Evolutionary conservation across 768 basidiomycete genomes (phyloP).

Genomic region (Leccinum subgranulosum): DNA sequence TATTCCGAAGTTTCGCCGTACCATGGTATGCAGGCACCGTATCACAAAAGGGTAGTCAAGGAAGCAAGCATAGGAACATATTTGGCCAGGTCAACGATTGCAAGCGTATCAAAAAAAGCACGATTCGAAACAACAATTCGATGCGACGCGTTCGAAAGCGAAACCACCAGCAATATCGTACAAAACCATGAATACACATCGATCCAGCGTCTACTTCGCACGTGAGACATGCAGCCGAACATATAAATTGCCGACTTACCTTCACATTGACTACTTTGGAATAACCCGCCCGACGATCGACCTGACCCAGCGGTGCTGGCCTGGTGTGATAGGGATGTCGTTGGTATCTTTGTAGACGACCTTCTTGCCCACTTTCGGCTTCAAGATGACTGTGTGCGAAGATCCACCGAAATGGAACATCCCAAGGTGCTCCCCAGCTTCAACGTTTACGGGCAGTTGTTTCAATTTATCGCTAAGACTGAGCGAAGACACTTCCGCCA

Average conservation of each 20-base stretch:
- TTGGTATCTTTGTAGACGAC: conserved; percentile 10
- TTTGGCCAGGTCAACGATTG: too few relatives aligned
- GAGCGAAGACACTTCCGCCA: conserved; percentile 63
- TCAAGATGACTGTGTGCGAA: conserved; percentile 42
- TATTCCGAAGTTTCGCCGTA: not conserved
- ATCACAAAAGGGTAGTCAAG: too few relatives aligned
- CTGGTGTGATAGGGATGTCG: not conserved
- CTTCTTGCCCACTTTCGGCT: not conserved
- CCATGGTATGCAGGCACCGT: too few relatives aligned
- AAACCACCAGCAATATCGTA: not conserved
- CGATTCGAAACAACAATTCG: too few relatives aligned
- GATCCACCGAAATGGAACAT: conserved; percentile 67
- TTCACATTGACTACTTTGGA: too few relatives aligned
- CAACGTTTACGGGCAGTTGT: conserved; percentile 27
- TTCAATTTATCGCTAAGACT: conserved; percentile 29
- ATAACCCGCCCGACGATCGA: not conserved
- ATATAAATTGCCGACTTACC: too few relatives aligned
- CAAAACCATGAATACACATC: not conserved
- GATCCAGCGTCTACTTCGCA: not conserved
- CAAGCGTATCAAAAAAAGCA: too few relatives aligned
- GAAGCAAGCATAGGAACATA: too few relatives aligned
- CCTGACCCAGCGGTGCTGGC: conserved; percentile 2
- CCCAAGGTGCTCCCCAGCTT: conserved; percentile 52
- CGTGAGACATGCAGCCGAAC: not conserved
- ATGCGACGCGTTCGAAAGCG: too few relatives aligned